A percentile compares a stretch with the other conserved stretches of the same genome.
Conservation (phyloP, 352 stramenopile genomes). For the Lagenidium sp. region DNA sequence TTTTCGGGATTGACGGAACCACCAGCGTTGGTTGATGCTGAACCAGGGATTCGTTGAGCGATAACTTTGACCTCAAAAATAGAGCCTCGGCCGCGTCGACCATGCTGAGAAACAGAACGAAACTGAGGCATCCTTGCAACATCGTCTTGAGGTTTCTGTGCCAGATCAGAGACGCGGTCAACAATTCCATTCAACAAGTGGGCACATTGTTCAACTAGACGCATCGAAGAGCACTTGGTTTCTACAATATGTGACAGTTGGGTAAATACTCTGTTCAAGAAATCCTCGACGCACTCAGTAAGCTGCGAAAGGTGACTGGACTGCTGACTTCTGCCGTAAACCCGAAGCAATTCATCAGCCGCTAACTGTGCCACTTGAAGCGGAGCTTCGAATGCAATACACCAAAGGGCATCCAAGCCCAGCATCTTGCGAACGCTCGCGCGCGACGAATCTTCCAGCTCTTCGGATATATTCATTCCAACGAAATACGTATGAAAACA, state of each 20-base stretch:
- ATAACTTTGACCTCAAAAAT: slow-evolving; percentile 78
- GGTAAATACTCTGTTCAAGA: slow-evolving; percentile 70
- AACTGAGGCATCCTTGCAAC: slow-evolving; percentile 32
- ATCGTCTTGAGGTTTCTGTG: slow-evolving; percentile 1
- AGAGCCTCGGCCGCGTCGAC: slow-evolving; percentile 53
- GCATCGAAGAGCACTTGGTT: slow-evolving; percentile 35
- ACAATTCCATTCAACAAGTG: slow-evolving; percentile 65
- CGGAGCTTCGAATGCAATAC: slow-evolving; percentile 71
- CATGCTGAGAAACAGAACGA: slow-evolving; percentile 48
- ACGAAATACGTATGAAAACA: slow-evolving; percentile 87
- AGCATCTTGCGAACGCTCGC: slow-evolving; percentile 17
- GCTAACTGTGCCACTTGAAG: slow-evolving; percentile 70
- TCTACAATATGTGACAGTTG: slow-evolving; percentile 48
- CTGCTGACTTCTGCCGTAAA: slow-evolving; percentile 72
- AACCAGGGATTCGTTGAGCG: slow-evolving; percentile 60
- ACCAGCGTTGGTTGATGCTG: slow-evolving; percentile 10
- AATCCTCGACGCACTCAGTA: slow-evolving; percentile 74
- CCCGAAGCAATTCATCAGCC: slow-evolving; percentile 66
- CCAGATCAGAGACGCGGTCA: slow-evolving; percentile 8
- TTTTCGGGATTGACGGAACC: slow-evolving; percentile 31
- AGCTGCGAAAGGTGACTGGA: too few species aligned
- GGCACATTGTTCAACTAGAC: slow-evolving; percentile 71
- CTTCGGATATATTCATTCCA: slow-evolving; percentile 37
- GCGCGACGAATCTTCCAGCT: neutral
- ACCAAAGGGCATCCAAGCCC: slow-evolving; percentile 78